Base-by-base conservation (phyloP, 2,329 filamentous ascomycete genomes). In the Trichophaea hybrida region DNA sequence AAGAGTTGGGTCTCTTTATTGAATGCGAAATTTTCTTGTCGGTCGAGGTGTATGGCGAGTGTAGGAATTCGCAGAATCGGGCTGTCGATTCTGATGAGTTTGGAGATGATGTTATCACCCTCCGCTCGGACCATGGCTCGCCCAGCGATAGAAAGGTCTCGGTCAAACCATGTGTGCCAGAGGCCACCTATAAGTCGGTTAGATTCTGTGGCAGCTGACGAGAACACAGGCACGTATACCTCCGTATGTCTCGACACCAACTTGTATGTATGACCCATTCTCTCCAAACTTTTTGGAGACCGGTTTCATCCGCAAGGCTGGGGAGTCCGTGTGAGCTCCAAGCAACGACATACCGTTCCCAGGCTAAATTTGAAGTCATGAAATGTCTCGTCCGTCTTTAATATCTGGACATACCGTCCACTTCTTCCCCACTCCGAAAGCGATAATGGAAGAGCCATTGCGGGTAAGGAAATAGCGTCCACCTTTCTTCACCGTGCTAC, bases 161-260 rank as follows among this genome's bases (percentile, higher is more conserved):
- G 84, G 72, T 98, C 93, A 70, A 98, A 98, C 93, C 82, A 98
- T 51, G 88, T 94, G 73, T 96, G 90, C 91, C 91, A 97, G 69
- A 97, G 84, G 59, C 93, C 93, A 63, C 93, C 62, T 64, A 38
- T 51, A 43, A 43, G 38, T 10, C 2, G n/a, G 10, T 31, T 37
- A 44, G 52, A 10, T n/a, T 49, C n/a, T 15, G 33, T 13, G 33
- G 35, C 24, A 24, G 24, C 3, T 24, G 24, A 24, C 3, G 50
- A 40, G 55, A 55, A 13, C 8, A 35, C 37, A 43, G 38, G 10
- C 1, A 43, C 38, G 51, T 15, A 33, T 43, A 63, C 64, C 93
- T 57, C 93, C 93, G 70, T 98, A 98, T 1, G 88, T 91, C 77
- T 98, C 93, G 55, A 96, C 91, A 57, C 90, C 93, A 59, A 98